Conservation (phyloP, 2,329 filamentous ascomycete genomes). For the Colletotrichum melonis region DNA sequence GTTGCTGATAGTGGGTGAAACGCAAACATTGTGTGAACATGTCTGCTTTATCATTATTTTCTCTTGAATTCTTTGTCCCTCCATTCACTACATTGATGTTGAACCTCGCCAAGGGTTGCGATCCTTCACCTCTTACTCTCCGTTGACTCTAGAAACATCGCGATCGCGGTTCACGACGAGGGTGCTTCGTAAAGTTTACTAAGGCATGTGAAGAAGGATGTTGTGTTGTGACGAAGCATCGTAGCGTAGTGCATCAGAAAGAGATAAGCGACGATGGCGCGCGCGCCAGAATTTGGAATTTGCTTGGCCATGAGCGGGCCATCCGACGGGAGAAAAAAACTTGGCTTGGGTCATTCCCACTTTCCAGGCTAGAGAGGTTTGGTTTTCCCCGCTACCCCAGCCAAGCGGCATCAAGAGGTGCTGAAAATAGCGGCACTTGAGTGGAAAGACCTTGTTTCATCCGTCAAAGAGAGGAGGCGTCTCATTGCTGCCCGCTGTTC, state of each 20-base stretch:
- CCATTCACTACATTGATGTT: not conserved
- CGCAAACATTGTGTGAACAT: not conserved
- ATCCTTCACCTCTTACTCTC: not conserved
- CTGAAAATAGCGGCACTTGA: not conserved
- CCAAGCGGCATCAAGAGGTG: not conserved
- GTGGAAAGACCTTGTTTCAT: not conserved
- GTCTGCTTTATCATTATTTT: not conserved
- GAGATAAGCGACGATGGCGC: not conserved
- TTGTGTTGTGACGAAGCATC: not conserved
- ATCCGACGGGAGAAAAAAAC: not conserved
- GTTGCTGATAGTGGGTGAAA: not conserved
- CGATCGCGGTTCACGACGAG: not conserved
- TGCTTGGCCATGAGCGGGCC: not conserved
- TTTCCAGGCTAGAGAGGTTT: not conserved
- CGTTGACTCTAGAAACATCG: not conserved
- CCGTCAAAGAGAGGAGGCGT: no score
- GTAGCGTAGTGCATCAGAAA: not conserved
- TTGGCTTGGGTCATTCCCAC: not conserved
- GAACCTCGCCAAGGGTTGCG: not conserved
- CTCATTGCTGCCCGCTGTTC: not conserved
- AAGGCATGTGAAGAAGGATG: not conserved
- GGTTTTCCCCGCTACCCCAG: not conserved
- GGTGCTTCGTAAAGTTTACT: constrained; percentile 7
- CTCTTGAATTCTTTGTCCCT: not conserved
- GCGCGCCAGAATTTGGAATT: not conserved